Base-by-base conservation (phyloP, 371 early-diverging fungal species). In the Lichtheimia ornata region DNA sequence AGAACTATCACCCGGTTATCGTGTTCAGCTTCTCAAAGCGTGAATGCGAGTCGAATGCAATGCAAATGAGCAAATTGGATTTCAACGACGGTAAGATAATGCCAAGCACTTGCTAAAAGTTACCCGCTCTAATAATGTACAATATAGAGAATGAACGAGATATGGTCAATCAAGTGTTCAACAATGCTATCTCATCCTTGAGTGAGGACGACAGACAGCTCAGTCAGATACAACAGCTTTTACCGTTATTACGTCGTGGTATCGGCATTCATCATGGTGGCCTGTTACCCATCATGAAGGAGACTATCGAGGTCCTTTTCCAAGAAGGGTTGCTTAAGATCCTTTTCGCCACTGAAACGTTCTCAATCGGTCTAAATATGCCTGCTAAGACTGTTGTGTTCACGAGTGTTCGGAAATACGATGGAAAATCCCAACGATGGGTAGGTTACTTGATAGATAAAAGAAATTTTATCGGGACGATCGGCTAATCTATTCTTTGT, bases 281-380 rank as follows among this genome's bases (percentile, higher is more conserved):
- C 44, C 79, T 99, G 35, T 81, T 99, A 55, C 99, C 99, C 1
- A 97, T 99, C 49, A 83, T 99, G 62, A 99, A 99, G 77, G 99
- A 99, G 82, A 95, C 98, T 11, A 98, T 99, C 40, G 99, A 99
- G 82, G 96, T 99, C 61, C 84, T 99, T 27, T 99, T 99, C 87
- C 99, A 98, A 74, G 99, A 99, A 82, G 96, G 95, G 42, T 77
- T 99, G 52, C 69, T 99, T 41, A 99, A 99, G 82, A 96, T 99
- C 14, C 81, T 99, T 41, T 99, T 99, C 89, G 99, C 99, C 41
- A 99, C 99, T 1, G 99, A 99, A 74, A 99, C 99, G 0, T 99
- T 99, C 82, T 98, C 99, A 5, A 99, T 99, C 72, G 99, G 99
- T 50, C 75, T 99, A 53, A 99, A 99, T 84, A 99, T 99, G 99